Evolutionary conservation across 768 basidiomycete genomes (phyloP).

Genomic region (Termitomyces sp.): DNA sequence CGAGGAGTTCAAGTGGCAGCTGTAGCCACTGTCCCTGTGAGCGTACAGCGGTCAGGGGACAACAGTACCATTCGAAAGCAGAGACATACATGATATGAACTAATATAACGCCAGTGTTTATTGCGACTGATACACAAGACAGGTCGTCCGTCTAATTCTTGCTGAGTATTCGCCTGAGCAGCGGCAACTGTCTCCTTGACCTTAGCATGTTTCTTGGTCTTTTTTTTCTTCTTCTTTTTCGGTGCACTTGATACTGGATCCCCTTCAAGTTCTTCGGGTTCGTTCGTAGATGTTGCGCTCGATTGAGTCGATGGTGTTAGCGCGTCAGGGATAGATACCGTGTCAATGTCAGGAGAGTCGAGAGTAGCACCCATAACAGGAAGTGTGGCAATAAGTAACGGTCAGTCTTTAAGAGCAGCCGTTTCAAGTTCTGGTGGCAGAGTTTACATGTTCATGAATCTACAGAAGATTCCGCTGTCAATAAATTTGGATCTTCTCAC

Average conservation of each 20-base stretch:
- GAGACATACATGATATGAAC: slow-evolving; percentile 76
- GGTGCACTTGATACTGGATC: slow-evolving; percentile 21
- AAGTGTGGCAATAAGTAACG: neutral
- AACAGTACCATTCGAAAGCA: neutral
- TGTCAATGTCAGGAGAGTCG: slow-evolving; percentile 8
- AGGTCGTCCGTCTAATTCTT: slow-evolving; percentile 43
- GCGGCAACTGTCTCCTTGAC: slow-evolving; percentile 30
- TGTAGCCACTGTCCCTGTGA: slow-evolving; percentile 87
- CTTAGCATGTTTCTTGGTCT: slow-evolving; percentile 49
- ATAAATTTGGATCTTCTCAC: slow-evolving; percentile 11
- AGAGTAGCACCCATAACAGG: neutral
- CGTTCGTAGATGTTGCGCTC: slow-evolving; percentile 22
- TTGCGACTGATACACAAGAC: slow-evolving; percentile 86
- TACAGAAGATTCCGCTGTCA: neutral
- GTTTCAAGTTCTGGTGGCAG: neutral
- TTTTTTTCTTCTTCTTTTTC: slow-evolving; percentile 72
- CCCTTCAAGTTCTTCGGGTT: slow-evolving; percentile 17
- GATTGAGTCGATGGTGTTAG: slow-evolving; percentile 15
- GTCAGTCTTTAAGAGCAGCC: neutral
- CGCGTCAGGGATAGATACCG: slow-evolving; percentile 7
- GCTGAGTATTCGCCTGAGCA: slow-evolving; percentile 22
- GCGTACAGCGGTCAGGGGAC: slow-evolving; percentile 10
- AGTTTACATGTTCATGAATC: neutral
- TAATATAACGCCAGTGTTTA: slow-evolving; percentile 93
- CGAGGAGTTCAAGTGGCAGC: slow-evolving; percentile 79